phyloP scores from a whole-genome alignment of 176 grass and related monocot genomes.

The Sorghum bicolor region Sorghum_bicolor_NCBIv3 NC_012878.2:48958001-48958500 shows the following conservation, averaged over 20 bases:
- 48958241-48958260: conserved; percentile 14
- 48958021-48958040: background rate
- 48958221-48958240: conserved; percentile 16
- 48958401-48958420: conserved; percentile 32
- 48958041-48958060: conserved; percentile 22
- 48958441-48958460: conserved; percentile 18
- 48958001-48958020: conserved; percentile 54
- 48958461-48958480: conserved; percentile 16
- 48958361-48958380: conserved; percentile 45
- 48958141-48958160: background rate
- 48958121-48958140: background rate
- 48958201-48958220: conserved; percentile 8
- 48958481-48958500: background rate
- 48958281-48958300: conserved; percentile 39
- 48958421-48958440: conserved; percentile 16
- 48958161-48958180: conserved; percentile 17
- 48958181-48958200: too few relatives aligned
- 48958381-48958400: conserved; percentile 17
- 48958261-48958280: conserved; percentile 31
- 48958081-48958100: conserved; percentile 27
- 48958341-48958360: conserved; percentile 20
- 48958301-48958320: conserved; percentile 14
- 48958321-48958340: background rate
- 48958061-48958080: conserved; percentile 30
- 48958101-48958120: conserved; percentile 4